phyloP scores from a whole-genome alignment of 2,329 filamentous ascomycete species.

The Penicillium sp. region DNA sequence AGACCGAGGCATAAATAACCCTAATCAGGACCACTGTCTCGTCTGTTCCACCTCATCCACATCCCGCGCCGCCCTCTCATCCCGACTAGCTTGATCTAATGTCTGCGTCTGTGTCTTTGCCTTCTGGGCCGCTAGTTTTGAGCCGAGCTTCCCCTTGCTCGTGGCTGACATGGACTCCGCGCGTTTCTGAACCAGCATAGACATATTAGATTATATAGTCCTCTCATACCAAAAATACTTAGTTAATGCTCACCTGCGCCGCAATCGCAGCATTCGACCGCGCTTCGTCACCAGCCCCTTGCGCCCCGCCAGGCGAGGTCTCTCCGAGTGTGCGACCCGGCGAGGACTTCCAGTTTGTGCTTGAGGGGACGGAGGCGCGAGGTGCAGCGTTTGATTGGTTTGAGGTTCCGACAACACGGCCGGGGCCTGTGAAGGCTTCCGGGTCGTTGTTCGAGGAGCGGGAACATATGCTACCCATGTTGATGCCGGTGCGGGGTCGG shows the following conservation, averaged over 20 bases:
- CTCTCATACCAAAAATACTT: neutral
- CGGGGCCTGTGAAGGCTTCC: constrained; percentile 70
- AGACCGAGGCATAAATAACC: neutral
- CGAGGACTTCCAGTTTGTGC: constrained; percentile 48
- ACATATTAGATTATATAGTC: neutral
- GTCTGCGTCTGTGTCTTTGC: constrained; percentile 68
- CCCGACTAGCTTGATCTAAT: constrained; percentile 66
- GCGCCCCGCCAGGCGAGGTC: constrained; percentile 24
- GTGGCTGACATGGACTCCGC: constrained; percentile 53
- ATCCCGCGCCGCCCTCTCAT: constrained; percentile 66
- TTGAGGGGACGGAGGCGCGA: constrained; percentile 48
- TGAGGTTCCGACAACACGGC: constrained; percentile 65
- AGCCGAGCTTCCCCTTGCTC: constrained; percentile 65
- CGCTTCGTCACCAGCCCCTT: constrained; percentile 54
- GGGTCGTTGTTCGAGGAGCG: constrained; percentile 58
- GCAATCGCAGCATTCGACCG: constrained; percentile 74
- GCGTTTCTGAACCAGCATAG: constrained; percentile 56
- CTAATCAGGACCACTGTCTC: constrained; percentile 48
- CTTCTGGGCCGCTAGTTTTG: constrained; percentile 73
- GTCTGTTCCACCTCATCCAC: constrained; percentile 63
- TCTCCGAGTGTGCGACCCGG: constrained; percentile 66
- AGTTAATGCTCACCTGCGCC: constrained; percentile 69
- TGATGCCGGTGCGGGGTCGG: constrained; percentile 9
- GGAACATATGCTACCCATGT: constrained; percentile 87
- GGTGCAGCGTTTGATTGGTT: constrained; percentile 50